Evolutionary conservation across 164 flowering plant species (phyloP).

Genomic region (Nelumbo lutea): DNA sequence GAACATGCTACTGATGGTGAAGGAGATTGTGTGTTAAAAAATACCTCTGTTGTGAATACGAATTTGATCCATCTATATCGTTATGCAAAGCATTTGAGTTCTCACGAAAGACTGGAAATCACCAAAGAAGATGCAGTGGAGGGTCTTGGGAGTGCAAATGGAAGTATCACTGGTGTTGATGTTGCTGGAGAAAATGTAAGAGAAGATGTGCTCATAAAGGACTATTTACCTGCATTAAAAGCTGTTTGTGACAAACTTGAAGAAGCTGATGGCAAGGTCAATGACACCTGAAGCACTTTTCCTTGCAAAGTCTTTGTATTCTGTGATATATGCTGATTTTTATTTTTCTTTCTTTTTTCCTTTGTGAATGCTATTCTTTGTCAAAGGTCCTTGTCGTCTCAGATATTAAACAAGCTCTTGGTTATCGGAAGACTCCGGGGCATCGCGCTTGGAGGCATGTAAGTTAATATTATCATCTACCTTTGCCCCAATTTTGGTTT

Average conservation of each 20-base stretch:
- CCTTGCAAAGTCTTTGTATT: neutral
- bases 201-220: constrained; percentile 61
- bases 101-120: constrained; percentile 76
- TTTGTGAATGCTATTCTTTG: constrained; percentile 7
- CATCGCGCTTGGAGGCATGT: constrained; percentile 88
- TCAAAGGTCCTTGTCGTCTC: constrained; percentile 77
- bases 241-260: constrained; percentile 83
- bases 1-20: constrained; percentile 38
- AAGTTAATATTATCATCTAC: constrained; percentile 12
- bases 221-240: constrained; percentile 68
- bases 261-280: constrained; percentile 73
- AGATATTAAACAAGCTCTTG: constrained; percentile 75
- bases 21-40: constrained; percentile 33
- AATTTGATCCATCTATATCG: constrained; percentile 74
- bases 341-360: neutral
- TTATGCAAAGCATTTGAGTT: constrained; percentile 63
- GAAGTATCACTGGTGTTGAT: constrained; percentile 23
- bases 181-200: constrained; percentile 28
- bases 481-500: neutral
- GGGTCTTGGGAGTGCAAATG: constrained; percentile 24
- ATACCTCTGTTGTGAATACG: constrained; percentile 43
- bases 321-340: constrained; percentile 1
- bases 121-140: constrained; percentile 40
- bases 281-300: constrained; percentile 5
- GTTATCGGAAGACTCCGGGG: constrained; percentile 48